Evolutionary conservation across 768 basidiomycete genomes (phyloP).

Genomic region (Mycena maculata): DNA sequence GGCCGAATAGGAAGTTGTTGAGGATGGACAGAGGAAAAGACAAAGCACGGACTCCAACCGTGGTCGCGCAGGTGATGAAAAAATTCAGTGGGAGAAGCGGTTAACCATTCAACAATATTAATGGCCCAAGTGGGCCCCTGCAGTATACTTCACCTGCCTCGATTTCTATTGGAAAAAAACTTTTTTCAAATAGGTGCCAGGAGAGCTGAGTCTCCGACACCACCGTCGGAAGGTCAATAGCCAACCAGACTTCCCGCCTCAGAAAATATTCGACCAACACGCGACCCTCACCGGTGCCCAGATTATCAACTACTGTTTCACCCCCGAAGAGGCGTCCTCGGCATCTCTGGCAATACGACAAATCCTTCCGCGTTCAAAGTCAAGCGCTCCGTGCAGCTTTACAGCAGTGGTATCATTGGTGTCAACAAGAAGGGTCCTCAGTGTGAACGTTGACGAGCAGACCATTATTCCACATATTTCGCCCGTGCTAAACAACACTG

Average conservation of each 20-base stretch:
- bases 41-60: too few species aligned
- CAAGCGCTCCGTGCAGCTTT: slow-evolving; percentile 98
- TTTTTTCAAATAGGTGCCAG: too few species aligned
- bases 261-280: slow-evolving; percentile 97
- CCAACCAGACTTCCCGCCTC: slow-evolving; percentile 81
- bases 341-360: slow-evolving; percentile 91
- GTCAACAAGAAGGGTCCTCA: slow-evolving; percentile 99
- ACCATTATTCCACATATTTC: slow-evolving; percentile 96
- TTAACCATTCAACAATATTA: too few species aligned
- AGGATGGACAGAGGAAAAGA: too few species aligned
- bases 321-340: slow-evolving; percentile 91
- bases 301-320: slow-evolving; percentile 97
- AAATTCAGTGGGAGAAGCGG: too few species aligned
- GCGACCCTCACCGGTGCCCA: slow-evolving; percentile 93
- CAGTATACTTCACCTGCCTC: too few species aligned
- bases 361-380: slow-evolving; percentile 98
- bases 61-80: too few species aligned
- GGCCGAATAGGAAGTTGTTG: too few species aligned
- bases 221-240: slow-evolving; percentile 88
- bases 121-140: too few species aligned
- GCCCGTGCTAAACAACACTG: slow-evolving; percentile 93
- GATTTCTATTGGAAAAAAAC: too few species aligned
- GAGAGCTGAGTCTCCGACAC: slow-evolving; percentile 94
- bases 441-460: slow-evolving; percentile 96
- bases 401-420: slow-evolving; percentile 96